Base-by-base conservation (phyloP, 2,329 filamentous ascomycete genomes). In the Ophiostoma triangulosporum region DNA sequence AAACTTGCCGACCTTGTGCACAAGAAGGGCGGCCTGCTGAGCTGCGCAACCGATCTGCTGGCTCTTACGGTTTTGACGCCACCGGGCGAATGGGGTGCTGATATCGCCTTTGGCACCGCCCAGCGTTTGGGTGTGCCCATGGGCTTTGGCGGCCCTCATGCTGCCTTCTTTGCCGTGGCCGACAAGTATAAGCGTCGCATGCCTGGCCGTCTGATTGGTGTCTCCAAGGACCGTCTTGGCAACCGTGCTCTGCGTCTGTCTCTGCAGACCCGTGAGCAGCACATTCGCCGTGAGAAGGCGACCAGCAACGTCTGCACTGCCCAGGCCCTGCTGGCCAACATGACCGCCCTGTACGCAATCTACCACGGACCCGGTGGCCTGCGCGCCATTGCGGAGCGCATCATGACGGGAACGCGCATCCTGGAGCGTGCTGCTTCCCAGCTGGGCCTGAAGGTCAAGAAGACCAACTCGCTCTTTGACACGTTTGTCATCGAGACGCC, bases 281-380 rank as follows among this genome's bases (percentile, higher is more conserved):
- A 97, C 67, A 96, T 97, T 65, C 80, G 91, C 59, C 80, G 91
- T 63, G 91, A 97, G 67, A 96, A 96, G 76, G 91, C 91, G 1
- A 97, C 91, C 1, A 95, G 89, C 73, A 97, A 97, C 65, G 90
- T 96, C 56, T 97, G 91, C 72, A 97, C 91, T 1, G 90, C 91
- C 1, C 91, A 97, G 69, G 91, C 91, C 8, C 73, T 97, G 26
- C 74, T 96, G 51, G 91, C 91, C 35, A 97, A 97, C 68, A 96
- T 96, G 88, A 91, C 82, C 61, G 88, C 90, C 53, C 84, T 96
- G 72, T 97, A 95, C 65, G 90, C 89, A 51, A 76, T 96, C 52
- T 97, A 96, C 68, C 91, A 97, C 65, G 91, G 91, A 3, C 91
- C 91, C 1, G 69, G 81, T 52, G 89, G 90, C 17, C 71, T 97